Evolutionary conservation across 306 rosid genomes (phyloP).

Genomic region (Cyclanthera cordifolia): DNA sequence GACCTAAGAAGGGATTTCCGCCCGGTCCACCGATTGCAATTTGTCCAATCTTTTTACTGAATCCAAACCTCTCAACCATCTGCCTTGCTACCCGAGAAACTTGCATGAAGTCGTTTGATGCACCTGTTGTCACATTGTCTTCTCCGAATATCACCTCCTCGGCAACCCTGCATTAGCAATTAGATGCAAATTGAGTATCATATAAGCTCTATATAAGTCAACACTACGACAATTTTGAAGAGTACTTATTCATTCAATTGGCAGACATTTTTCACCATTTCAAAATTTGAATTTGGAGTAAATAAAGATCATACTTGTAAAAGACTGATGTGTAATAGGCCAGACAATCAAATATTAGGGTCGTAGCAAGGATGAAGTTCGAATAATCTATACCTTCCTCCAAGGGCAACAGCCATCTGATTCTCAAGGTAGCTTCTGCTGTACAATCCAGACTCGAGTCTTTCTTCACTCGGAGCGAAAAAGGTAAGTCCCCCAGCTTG

Average conservation of each 20-base stretch:
- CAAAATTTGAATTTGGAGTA: not conserved
- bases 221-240: not conserved
- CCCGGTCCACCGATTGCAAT: slow-evolving; percentile 86
- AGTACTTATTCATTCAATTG: not conserved
- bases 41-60: slow-evolving; percentile 94
- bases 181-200: not conserved
- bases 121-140: slow-evolving; percentile 91
- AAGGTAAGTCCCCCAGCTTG: slow-evolving; percentile 61
- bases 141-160: slow-evolving; percentile 63
- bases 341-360: not conserved
- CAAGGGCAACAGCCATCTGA: slow-evolving; percentile 98
- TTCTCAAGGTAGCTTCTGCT: slow-evolving; percentile 99
- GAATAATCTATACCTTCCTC: slow-evolving; percentile 35
- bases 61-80: slow-evolving; percentile 96
- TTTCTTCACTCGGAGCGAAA: slow-evolving; percentile 57
- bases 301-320: not conserved
- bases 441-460: slow-evolving; percentile 64
- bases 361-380: not conserved
- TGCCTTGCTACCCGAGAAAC: slow-evolving; percentile 95
- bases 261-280: not conserved
- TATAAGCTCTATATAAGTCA: not conserved
- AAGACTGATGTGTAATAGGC: not conserved
- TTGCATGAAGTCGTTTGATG: slow-evolving; percentile 97
- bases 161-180: slow-evolving; percentile 47
- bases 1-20: slow-evolving; percentile 96